Base-by-base conservation (phyloP, 139 green algal genomes). In the Picochlorum sp. region DNA sequence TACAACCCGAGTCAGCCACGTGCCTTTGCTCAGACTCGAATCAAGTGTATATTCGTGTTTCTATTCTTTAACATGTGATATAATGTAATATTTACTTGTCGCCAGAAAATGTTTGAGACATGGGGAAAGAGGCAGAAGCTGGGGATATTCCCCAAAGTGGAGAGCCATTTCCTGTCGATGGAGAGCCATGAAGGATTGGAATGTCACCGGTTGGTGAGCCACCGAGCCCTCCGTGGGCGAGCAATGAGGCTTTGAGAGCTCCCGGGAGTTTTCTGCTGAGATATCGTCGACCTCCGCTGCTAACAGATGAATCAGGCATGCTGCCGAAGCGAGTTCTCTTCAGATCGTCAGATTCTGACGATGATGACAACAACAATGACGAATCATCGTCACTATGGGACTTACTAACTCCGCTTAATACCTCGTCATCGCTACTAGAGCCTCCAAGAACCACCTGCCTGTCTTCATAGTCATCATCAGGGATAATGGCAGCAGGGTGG, bases 251-350 rank as follows among this genome's bases (percentile, higher is more conserved):
- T 45, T 66, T 66, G 13, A 66, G 38, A 14, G 60, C 60, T 21
- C 60, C 60, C 14, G 60, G 60, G 10, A 66, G 24, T 20, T 45
- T 18, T n/a, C 60, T 16, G 15, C 14, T 45, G 14, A 44, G 13
- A 57, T 21, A 21, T 28, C 58, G 6, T 31, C 60, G 15, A 31
- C 60, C 60, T 31, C 37, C 62, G 21, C 41, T 62, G 52, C 69
- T 60, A 7, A 75, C 10, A 23, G 54, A 68, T 44, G 54, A 67
- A 56, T 62, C 56, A 21, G 63, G 69, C 45, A 76, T 26, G 49
- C 49, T 61, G 47, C 69, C 63, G 49, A 71, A 71, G 28, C 63
- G 52, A 4, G 69, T 62, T 24, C 69, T 54, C 37, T 63, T 68
- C 30, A 65, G 38, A 24, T 66, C 62, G 13, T 75, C 67, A 14